Percentiles rank a stretch among this genome's conserved stretches.
These are phyloP conservation scores for Pythium guiyangense DNA, from an alignment of 352 stramenopile genomes.

Conservation along the genomic window DNA sequence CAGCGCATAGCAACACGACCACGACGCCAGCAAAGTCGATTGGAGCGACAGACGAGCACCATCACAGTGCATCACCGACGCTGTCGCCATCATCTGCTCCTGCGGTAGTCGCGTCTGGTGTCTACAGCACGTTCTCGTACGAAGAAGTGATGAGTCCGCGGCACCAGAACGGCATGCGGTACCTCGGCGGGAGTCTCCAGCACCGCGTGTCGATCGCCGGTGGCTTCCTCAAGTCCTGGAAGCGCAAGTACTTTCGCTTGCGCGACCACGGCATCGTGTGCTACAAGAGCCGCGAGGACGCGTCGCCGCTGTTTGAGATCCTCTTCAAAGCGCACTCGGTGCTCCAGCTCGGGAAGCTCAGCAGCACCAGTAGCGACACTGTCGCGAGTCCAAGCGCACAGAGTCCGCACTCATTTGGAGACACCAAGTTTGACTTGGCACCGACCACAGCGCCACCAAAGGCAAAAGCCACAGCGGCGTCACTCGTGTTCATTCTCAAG, in stretches of 20 bases:
- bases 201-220: conserved; percentile 49
- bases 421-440: neutral
- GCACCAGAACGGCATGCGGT: conserved; percentile 45
- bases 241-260: conserved; percentile 68
- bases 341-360: conserved; percentile 22
- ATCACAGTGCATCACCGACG: neutral
- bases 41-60: neutral
- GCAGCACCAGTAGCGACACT: neutral
- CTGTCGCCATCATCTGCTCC: too few species aligned
- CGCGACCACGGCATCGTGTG: conserved; percentile 62
- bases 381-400: neutral
- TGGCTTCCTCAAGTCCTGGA: conserved; percentile 66
- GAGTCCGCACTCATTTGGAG: neutral
- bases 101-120: neutral
- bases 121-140: conserved; percentile 28
- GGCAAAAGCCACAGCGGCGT: conserved; percentile 9
- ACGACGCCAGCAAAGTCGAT: neutral
- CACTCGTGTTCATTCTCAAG: conserved; percentile 39
- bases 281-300: conserved; percentile 44
- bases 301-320: conserved; percentile 55
- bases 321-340: conserved; percentile 45
- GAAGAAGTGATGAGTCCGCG: conserved; percentile 51
- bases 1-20: neutral
- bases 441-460: conserved; percentile 2
- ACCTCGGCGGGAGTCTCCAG: conserved; percentile 49